Base-by-base conservation (phyloP, 768 basidiomycete genomes). In the Naganishia friedmannii region DNA sequence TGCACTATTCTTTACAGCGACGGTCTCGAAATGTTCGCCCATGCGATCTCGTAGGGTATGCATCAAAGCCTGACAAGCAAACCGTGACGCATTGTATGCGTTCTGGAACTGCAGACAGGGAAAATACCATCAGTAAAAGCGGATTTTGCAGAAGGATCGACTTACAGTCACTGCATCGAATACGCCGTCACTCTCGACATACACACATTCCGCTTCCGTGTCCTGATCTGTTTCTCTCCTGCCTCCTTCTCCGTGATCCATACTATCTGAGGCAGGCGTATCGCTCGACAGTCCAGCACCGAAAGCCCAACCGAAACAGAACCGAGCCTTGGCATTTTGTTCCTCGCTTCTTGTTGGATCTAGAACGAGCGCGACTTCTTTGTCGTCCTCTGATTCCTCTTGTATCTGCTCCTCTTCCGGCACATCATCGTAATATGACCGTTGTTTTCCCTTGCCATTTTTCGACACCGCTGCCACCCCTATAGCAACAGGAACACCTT, bases 231-330 rank as follows among this genome's bases (percentile, higher is more conserved):
- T 4, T 53, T 42, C 66, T 58, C 31, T 56, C 7, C 48, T 34
- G 65, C 45, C 46, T 28, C 34, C 34, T 26, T 34, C 31, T 28
- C 42, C 45, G n/a, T 32, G 15, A 23, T 58, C 57, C 57, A 32
- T 37, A 10, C 34, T 29, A 65, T 26, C 37, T 34, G 67, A 28
- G 2, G 51, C 28, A 4, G 13, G 54, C 1, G 66, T 48, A n/a
- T 63, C 60, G 12, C 60, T 42, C n/a, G 39, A 42, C 13, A 77
- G 29, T n/a, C 75, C 75, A 29, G 60, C 51, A 13, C 78, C 79
- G 51, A 79, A 78, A 26, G 76, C 78, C 79, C 79, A 80, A 13
- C 53, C 78, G 57, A 80, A 75, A 0, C 68, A 76, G 63, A 73
- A 74, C 63, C 76, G 56, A 31, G 66, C 58, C 12, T 71, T 26